Conservation (phyloP, 305 asterid genomes). For the Solanum hybrid region DNA sequence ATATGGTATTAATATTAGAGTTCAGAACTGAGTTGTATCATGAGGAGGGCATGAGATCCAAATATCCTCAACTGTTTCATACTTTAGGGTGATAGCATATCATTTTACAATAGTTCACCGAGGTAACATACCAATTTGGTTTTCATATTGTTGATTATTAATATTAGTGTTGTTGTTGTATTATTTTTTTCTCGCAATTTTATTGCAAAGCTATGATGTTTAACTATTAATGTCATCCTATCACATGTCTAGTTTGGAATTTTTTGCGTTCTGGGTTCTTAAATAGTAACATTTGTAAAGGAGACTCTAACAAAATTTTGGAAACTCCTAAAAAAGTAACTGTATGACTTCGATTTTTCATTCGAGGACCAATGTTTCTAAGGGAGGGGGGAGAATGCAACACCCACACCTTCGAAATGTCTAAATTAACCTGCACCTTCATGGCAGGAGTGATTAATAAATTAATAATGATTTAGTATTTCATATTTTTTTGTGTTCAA, state of each 20-base stretch:
- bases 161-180: no score
- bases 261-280: no score
- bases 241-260: no score
- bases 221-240: no score
- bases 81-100: neutral
- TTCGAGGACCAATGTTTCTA: no score
- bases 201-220: neutral
- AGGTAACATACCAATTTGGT: neutral
- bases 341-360: no score
- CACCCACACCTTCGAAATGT: neutral
- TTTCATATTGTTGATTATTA: neutral
- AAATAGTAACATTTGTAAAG: no score
- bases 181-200: neutral
- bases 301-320: no score
- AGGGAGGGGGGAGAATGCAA: neutral
- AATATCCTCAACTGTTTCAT: neutral
- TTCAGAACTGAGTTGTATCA: no score
- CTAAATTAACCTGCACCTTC: neutral
- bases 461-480: no score
- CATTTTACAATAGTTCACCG: neutral
- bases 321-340: no score
- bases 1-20: neutral
- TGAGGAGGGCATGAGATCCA: neutral
- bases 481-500: no score
- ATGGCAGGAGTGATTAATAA: neutral